Conservation (phyloP, 352 stramenopile genomes). For the Pythium brassicae region DNA sequence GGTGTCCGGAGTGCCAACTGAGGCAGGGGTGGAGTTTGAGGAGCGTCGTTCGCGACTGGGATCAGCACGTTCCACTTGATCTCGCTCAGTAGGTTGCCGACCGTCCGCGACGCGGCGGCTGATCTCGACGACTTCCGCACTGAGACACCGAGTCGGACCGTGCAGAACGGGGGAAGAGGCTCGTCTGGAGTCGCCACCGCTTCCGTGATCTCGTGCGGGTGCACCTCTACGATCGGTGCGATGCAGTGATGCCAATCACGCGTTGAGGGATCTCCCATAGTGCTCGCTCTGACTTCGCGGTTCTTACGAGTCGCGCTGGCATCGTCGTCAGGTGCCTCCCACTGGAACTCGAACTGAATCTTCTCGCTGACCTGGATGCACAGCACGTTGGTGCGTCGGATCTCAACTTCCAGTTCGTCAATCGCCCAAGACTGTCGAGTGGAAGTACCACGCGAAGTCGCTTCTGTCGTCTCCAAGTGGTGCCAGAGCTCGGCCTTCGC, state of each 20-base stretch:
- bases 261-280: not conserved
- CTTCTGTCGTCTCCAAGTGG: not conserved
- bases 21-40: slow-evolving; percentile 6
- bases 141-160: slow-evolving; percentile 1
- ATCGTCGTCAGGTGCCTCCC: not conserved
- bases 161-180: slow-evolving; percentile 9
- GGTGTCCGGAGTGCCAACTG: slow-evolving; percentile 17
- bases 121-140: slow-evolving; percentile 6
- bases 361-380: slow-evolving; percentile 2
- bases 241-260: slow-evolving; percentile 4
- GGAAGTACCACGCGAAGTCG: not conserved
- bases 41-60: slow-evolving; percentile 21
- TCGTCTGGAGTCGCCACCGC: slow-evolving; percentile 7
- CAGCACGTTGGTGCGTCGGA: slow-evolving; percentile 9
- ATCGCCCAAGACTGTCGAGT: slow-evolving; percentile 6
- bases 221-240: not conserved
- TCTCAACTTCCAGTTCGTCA: slow-evolving; percentile 1
- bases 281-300: not conserved
- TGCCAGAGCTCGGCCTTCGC: not conserved
- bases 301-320: not conserved
- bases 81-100: slow-evolving; percentile 14
- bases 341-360: slow-evolving; percentile 12
- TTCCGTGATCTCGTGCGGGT: slow-evolving; percentile 7
- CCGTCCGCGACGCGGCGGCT: not conserved
- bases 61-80: slow-evolving; percentile 19